These are phyloP conservation scores for Colletotrichum sp. DNA, from an alignment of 2,329 filamentous ascomycete species.

Conservation along the genomic window DNA sequence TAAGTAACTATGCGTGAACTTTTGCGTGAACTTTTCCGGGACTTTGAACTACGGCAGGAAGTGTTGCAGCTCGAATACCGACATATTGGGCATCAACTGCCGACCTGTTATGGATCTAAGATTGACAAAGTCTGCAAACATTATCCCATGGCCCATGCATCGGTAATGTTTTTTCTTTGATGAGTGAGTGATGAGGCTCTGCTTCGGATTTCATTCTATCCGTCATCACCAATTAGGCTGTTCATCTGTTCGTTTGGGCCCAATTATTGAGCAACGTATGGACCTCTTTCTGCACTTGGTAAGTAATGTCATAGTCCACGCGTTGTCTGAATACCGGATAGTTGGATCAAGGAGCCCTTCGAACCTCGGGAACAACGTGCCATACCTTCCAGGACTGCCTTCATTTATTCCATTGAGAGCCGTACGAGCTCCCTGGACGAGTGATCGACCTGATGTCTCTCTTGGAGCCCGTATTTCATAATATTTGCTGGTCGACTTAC, in stretches of 20 bases:
- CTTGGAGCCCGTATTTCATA: not conserved
- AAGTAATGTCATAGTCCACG: not conserved
- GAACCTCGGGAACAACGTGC: not conserved
- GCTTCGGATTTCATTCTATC: not conserved
- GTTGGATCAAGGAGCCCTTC: not conserved
- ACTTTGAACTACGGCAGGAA: no score
- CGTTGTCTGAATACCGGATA: not conserved
- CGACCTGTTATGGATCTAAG: not conserved
- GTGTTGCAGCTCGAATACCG: no score
- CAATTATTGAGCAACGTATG: not conserved
- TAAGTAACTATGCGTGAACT: no score
- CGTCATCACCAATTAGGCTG: not conserved
- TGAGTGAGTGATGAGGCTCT: not conserved
- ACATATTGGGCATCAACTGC: no score
- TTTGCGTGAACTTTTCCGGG: no score
- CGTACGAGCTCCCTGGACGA: not conserved
- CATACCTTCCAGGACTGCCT: not conserved
- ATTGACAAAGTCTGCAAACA: not conserved
- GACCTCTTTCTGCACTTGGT: not conserved
- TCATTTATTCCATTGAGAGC: not conserved
- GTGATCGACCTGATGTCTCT: not conserved
- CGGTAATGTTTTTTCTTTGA: not conserved
- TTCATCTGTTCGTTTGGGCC: fast-evolving
- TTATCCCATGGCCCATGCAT: not conserved
- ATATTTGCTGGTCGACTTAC: not conserved